Evolutionary conservation across 2,329 filamentous ascomycete species (phyloP).

Genomic region (Aureobasidium namibiae): DNA sequence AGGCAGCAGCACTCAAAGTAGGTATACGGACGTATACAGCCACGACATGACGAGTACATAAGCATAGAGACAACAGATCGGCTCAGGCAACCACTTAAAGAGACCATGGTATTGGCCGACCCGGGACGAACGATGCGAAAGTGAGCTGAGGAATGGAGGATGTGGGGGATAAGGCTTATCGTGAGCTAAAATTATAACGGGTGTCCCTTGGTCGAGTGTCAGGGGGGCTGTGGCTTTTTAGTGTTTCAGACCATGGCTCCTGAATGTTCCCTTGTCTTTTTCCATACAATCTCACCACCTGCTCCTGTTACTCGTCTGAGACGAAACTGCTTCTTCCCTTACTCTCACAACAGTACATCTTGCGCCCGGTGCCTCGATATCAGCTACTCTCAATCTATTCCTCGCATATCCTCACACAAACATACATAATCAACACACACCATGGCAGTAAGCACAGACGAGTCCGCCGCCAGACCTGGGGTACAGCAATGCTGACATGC

Average conservation of each 20-base stretch:
- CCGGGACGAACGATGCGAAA: neutral
- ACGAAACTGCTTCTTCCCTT: neutral
- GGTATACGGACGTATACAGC: neutral
- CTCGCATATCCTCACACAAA: neutral
- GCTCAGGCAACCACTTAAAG: neutral
- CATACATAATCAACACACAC: slow-evolving; percentile 8
- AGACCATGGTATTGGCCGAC: neutral
- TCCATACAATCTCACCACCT: slow-evolving; percentile 1
- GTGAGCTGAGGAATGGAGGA: neutral
- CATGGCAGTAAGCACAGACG: slow-evolving; percentile 15
- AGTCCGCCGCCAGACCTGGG: neutral
- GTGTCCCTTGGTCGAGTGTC: neutral
- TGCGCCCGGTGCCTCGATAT: neutral
- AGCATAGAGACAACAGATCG: neutral
- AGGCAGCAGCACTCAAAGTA: too few relatives aligned
- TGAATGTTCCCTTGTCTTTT: slow-evolving; percentile 4
- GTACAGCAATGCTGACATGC: neutral
- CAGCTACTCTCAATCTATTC: neutral
- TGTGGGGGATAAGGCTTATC: neutral
- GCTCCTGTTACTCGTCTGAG: slow-evolving; percentile 6
- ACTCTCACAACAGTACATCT: neutral
- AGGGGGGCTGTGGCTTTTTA: slow-evolving; percentile 2
- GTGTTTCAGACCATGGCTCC: neutral
- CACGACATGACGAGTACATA: slow-evolving; percentile 6
- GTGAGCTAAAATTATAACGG: neutral